Evolutionary conservation across 2,329 filamentous ascomycete species (phyloP), one percentile per base, ranked within the genome.

Genomic region (Spiromastix sp.): DNA sequence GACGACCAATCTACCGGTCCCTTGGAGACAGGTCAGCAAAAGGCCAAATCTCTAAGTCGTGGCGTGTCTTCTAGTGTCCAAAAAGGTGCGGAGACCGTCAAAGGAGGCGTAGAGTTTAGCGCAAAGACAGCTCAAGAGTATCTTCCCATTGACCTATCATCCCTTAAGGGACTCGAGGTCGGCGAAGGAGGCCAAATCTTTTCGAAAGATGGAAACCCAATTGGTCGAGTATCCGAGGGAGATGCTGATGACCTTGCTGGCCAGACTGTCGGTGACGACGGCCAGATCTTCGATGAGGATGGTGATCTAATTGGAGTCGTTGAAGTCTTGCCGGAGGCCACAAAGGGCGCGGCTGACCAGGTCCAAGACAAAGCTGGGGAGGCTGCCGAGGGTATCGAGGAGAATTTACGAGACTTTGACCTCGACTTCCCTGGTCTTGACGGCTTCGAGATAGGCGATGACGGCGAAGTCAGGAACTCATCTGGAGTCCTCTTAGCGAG

Each of bases 1-100:
- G n/a, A n/a, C n/a, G 64, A 49, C 74, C 77, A 31, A 82, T 57
- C 10, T 82, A 74, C 32, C 31, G 12, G 37, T 30, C 9, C 27
- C 12, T 18, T 11, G 11, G 17, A 20, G 16, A 18, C 1, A 7
- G 21, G 21, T n/a, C n/a, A n/a, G n/a, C n/a, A n/a, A n/a, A n/a
- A n/a, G n/a, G n/a, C n/a, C n/a, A n/a, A n/a, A n/a, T n/a, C n/a
- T n/a, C n/a, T n/a, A n/a, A n/a, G n/a, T n/a, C n/a, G n/a, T n/a
- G n/a, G n/a, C n/a, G n/a, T n/a, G n/a, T n/a, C n/a, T n/a, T n/a
- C n/a, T n/a, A n/a, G n/a, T n/a, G n/a, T n/a, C n/a, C n/a, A 16
- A 13, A 25, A 30, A 32, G 29, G 19, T 20, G 21, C 31, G 9
- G 25, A 19, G 39, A 25, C 1, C 37, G 26, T 28, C 12, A 36